Percentiles rank a stretch among this genome's conserved stretches.
Evolutionary conservation across 257 asterid species (phyloP).

Genomic region (Mitragyna speciosa): DNA sequence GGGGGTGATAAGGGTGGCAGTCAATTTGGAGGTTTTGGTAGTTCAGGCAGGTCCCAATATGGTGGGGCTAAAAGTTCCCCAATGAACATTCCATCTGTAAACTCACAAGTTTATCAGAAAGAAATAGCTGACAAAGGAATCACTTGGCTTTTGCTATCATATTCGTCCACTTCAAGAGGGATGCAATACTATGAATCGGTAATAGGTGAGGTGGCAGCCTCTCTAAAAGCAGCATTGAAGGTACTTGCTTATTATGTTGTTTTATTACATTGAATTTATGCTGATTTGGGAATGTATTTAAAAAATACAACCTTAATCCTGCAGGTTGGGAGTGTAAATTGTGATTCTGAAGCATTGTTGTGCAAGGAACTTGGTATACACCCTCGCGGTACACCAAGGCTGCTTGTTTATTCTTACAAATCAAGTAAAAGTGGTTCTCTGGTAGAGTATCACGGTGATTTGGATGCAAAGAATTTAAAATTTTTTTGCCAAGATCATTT

Average conservation of each 20-base stretch:
- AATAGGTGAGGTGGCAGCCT: conserved; percentile 44
- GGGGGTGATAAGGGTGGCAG: conserved; percentile 78
- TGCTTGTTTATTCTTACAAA: conserved; percentile 60
- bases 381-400: conserved; percentile 62
- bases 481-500: conserved; percentile 64
- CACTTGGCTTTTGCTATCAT: conserved; percentile 67
- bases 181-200: conserved; percentile 57
- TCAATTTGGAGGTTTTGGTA: conserved; percentile 62
- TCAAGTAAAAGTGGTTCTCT: conserved; percentile 55
- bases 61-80: conserved; percentile 38
- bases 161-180: conserved; percentile 51
- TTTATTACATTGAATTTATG: background rate
- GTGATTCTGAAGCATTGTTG: conserved; percentile 65
- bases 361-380: conserved; percentile 71
- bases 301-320: conserved; percentile 14
- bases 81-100: conserved; percentile 50
- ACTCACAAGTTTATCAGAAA: conserved; percentile 53
- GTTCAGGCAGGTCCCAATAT: conserved; percentile 58
- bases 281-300: conserved; percentile 7
- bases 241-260: conserved; percentile 32
- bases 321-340: conserved; percentile 79
- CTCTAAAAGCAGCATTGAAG: conserved; percentile 82
- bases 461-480: conserved; percentile 61
- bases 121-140: conserved; percentile 73
- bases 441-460: conserved; percentile 69